These are phyloP conservation scores for Malus hybrid DNA, from an alignment of 331 rosid genomes.

Conservation along the genomic window DNA sequence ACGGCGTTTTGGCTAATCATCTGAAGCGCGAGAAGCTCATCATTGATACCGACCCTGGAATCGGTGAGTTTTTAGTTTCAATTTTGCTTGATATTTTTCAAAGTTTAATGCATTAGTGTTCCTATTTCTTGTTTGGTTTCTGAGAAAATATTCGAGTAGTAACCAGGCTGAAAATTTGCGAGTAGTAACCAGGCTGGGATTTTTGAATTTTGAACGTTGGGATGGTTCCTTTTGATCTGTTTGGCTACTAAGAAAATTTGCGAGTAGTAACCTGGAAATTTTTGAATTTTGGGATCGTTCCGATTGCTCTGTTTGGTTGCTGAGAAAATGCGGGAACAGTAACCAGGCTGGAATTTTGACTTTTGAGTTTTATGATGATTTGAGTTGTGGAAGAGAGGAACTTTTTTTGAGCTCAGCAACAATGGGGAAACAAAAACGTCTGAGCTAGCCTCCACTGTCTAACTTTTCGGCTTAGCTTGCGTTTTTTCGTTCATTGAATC, in stretches of 20 bases:
- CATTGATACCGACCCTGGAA: slow-evolving; percentile 96
- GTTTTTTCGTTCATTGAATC: neutral
- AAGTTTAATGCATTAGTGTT: neutral
- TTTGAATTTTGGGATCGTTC: neutral
- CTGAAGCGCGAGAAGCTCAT: slow-evolving; percentile 52
- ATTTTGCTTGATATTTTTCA: neutral
- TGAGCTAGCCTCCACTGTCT: neutral
- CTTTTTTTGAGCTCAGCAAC: neutral
- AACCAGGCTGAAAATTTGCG: neutral
- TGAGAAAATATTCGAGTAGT: neutral
- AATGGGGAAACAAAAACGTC: neutral
- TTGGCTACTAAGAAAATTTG: neutral
- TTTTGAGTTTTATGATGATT: neutral
- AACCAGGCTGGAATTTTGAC: neutral
- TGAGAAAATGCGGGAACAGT: neutral
- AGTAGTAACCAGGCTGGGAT: neutral
- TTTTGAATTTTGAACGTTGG: neutral
- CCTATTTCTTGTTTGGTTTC: neutral
- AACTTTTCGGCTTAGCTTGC: neutral
- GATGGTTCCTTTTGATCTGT: neutral
- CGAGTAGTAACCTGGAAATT: neutral
- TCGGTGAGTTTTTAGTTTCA: slow-evolving; percentile 41
- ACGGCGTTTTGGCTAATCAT: slow-evolving; percentile 13
- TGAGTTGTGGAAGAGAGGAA: neutral
- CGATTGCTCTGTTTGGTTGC: neutral